A percentile compares a stretch with the other conserved stretches of the same genome.
phyloP scores from a whole-genome alignment of 352 stramenopile species.

The Globisporangium viniferum region DNA sequence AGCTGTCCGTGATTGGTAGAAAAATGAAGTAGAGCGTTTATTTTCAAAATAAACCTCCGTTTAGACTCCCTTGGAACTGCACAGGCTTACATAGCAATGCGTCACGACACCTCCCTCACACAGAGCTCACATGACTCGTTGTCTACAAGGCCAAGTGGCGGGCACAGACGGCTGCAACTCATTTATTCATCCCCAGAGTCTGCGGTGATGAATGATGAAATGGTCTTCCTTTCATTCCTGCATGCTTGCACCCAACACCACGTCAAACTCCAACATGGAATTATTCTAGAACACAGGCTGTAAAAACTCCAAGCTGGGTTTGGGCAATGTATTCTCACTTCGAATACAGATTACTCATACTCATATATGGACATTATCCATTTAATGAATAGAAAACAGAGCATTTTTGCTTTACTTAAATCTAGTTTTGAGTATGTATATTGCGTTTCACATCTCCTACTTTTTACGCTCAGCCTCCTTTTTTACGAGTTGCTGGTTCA shows the following conservation, averaged over 20 bases:
- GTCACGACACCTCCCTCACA: background rate
- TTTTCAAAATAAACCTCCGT: no score
- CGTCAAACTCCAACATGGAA: slow-evolving; percentile 1
- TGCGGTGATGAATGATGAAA: no score
- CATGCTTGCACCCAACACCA: background rate
- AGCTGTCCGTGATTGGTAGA: background rate
- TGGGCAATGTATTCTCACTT: background rate
- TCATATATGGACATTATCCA: background rate
- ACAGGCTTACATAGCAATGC: background rate
- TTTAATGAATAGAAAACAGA: background rate
- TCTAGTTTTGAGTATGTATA: background rate
- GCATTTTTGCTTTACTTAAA: background rate
- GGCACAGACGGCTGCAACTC: no score
- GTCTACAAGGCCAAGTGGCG: background rate
- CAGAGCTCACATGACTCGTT: background rate
- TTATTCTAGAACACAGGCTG: slow-evolving; percentile 16
- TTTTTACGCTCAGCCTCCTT: slow-evolving; percentile 1
- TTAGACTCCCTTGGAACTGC: background rate
- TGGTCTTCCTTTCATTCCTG: no score
- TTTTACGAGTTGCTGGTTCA: slow-evolving; percentile 11
- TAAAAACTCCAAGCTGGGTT: background rate
- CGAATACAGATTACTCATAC: background rate
- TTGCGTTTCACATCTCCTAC: background rate
- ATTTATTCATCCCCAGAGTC: no score
- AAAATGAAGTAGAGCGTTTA: background rate